Conservation (phyloP, 768 basidiomycete genomes). For the Ramaria sp. region DNA sequence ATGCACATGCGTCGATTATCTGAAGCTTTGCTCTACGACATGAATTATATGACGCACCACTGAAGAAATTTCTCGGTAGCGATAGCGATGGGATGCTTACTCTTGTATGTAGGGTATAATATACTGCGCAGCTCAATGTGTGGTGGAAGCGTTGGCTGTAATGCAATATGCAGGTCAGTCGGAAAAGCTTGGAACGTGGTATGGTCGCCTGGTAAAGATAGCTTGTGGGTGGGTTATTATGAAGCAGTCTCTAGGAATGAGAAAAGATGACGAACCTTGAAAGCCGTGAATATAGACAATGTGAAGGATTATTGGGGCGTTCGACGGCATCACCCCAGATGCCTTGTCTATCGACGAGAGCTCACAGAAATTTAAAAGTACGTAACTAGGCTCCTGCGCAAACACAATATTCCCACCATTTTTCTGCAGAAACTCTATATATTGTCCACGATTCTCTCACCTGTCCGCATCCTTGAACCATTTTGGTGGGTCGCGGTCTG, state of each 20-base stretch:
- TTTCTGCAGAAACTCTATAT: too few relatives aligned
- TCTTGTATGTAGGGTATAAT: conserved; percentile 53
- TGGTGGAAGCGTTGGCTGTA: conserved; percentile 17
- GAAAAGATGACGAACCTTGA: conserved; percentile 29
- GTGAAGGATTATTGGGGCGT: conserved; percentile 22
- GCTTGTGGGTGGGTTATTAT: background rate
- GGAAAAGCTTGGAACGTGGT: conserved; percentile 52
- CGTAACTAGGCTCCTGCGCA: too few relatives aligned
- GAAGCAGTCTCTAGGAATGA: background rate
- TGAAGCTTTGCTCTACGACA: background rate
- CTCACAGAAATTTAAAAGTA: too few relatives aligned
- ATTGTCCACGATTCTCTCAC: too few relatives aligned
- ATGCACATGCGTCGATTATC: conserved; percentile 3
- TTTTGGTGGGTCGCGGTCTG: too few relatives aligned
- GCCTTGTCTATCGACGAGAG: too few relatives aligned
- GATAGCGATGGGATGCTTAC: conserved; percentile 38
- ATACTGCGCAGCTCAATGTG: conserved; percentile 33
- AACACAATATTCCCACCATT: too few relatives aligned
- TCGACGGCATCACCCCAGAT: too few relatives aligned
- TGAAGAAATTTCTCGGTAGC: conserved; percentile 44
- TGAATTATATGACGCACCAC: conserved; percentile 29
- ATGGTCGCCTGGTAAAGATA: conserved; percentile 34
- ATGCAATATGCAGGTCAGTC: conserved; percentile 39
- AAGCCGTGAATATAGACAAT: conserved; percentile 51
- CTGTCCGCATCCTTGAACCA: too few relatives aligned